These are phyloP conservation scores for Neoboletus magnificus DNA, from an alignment of 768 basidiomycete species.

Conservation along the genomic window DNA sequence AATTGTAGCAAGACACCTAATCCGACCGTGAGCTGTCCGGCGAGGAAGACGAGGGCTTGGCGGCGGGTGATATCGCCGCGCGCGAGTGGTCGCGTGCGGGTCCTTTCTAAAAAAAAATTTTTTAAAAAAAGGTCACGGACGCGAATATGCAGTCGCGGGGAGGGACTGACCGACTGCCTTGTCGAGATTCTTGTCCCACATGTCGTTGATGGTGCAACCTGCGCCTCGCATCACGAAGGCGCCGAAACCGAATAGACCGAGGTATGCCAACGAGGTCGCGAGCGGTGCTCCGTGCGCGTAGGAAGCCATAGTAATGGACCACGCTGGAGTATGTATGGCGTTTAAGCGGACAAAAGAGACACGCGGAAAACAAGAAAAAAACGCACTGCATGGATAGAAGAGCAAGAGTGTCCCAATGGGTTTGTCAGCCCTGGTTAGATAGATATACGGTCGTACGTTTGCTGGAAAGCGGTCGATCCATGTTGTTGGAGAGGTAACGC, in stretches of 20 bases:
- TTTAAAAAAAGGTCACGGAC: not conserved
- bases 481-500: slow-evolving; percentile 31
- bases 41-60: slow-evolving; percentile 81
- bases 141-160: not conserved
- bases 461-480: slow-evolving; percentile 70
- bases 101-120: slow-evolving; percentile 84
- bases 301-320: slow-evolving; percentile 97
- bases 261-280: slow-evolving; percentile 68
- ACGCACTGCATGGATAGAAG: slow-evolving; percentile 91
- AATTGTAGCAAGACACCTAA: slow-evolving; percentile 84
- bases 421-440: slow-evolving; percentile 89
- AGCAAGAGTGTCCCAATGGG: slow-evolving; percentile 91
- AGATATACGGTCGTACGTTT: slow-evolving; percentile 70
- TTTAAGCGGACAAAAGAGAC: not conserved
- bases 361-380: not conserved
- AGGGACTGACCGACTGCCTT: slow-evolving; percentile 71
- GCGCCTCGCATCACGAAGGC: slow-evolving; percentile 96
- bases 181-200: slow-evolving; percentile 96
- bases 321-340: slow-evolving; percentile 50
- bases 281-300: slow-evolving; percentile 71
- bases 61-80: slow-evolving; percentile 70
- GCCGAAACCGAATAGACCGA: slow-evolving; percentile 82
- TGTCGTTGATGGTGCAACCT: slow-evolving; percentile 97
- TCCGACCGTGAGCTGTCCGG: slow-evolving; percentile 75
- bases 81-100: slow-evolving; percentile 84